Base-by-base conservation (phyloP, 2,329 filamentous ascomycete genomes). In the Phyllosticta citriasiana region DNA sequence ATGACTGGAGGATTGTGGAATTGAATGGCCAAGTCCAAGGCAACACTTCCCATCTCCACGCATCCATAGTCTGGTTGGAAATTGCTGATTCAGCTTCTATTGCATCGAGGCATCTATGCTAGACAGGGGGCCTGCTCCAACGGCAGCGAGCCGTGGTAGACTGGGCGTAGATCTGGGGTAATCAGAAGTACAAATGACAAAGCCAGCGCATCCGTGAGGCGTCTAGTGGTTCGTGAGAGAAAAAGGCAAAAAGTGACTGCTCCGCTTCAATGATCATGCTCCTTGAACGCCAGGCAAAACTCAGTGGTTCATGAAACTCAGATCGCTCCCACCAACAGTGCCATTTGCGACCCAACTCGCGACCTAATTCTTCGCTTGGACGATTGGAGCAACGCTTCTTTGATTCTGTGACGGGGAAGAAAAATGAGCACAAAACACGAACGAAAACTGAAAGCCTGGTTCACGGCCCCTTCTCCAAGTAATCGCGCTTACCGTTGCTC, bases 401-500 rank as follows among this genome's bases (percentile, higher is more conserved):
- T 40, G 14, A 40, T 40, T 40, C 33, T 40, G 33, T 16, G 7
- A 40, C 10, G 6, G 33, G 33, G 33, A 40, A 40, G 33, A 40
- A 40, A 40, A 40, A 40, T 40, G 33, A 40, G 33, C 33, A 40
- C 33, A 40, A 40, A 40, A 40, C 33, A 40, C 33, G 33, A 40
- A 40, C 33, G 33, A 40, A 40, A 40, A 40, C 33, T 40, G 33
- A 40, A 40, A 40, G 33, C 33, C 33, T 40, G 33, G 33, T 14
- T 40, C 33, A 40, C 14, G 33, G 33, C 33, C 33, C 33, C 33
- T 12, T 40, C 33, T 12, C 33, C 14, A 16, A 40, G 10, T 40
- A 40, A 40, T 40, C 33, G 33, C 30, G 33, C 53, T 64, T 81
- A 87, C 77, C 84, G 79, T 76, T 87, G 84, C 66, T 80, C 84